A percentile compares a stretch with the other conserved stretches of the same genome.
Conservation (phyloP, 2,329 filamentous ascomycete species). For the Leptographium galeiforme region DNA sequence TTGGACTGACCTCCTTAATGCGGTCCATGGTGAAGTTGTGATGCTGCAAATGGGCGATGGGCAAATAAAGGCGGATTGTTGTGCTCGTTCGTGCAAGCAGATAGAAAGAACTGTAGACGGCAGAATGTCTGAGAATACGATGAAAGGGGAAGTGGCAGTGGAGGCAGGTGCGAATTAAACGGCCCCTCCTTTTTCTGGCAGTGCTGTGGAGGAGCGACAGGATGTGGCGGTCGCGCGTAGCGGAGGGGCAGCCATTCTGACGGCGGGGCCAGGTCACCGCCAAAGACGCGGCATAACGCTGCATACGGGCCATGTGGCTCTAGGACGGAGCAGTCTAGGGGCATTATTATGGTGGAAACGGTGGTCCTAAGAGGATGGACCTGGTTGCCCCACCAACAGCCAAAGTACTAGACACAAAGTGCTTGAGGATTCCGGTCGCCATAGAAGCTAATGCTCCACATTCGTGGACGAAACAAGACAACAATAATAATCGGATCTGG, state of each 20-base stretch:
- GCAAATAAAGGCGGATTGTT: not conserved
- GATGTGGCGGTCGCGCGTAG: not conserved
- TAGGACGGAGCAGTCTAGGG: not conserved
- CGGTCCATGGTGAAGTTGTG: constrained; percentile 50
- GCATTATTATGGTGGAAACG: not conserved
- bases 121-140: not conserved
- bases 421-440: not conserved
- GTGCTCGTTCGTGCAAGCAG: not conserved
- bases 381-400: not conserved
- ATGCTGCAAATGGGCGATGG: not conserved
- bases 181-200: constrained; percentile 9
- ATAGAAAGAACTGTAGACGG: not conserved
- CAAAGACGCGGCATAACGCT: not conserved
- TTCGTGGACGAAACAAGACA: not conserved
- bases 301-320: not conserved
- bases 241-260: not conserved
- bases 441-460: not conserved
- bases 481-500: not conserved
- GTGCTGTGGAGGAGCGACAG: not conserved
- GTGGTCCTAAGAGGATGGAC: too few relatives aligned
- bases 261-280: not conserved
- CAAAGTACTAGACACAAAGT: not conserved
- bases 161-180: constrained; percentile 9
- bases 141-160: constrained; percentile 1
- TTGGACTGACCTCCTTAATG: constrained; percentile 68